A percentile compares a stretch with the other conserved stretches of the same genome.
These are phyloP conservation scores for Cynara cardunculus DNA, from an alignment of 129 eudicot species.

Conservation along the genomic window DNA sequence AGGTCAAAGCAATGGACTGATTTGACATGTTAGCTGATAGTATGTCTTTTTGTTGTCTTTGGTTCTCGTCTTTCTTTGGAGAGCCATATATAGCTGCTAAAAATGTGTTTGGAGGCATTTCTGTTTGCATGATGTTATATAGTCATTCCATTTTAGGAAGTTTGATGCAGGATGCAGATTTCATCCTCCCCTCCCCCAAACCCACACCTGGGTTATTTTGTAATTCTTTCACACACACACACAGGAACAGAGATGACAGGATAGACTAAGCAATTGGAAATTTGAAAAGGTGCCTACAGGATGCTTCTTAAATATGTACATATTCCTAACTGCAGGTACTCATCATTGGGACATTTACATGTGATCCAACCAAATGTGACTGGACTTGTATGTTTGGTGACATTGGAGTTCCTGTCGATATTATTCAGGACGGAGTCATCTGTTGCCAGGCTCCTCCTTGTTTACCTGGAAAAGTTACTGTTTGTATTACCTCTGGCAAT, in stretches of 20 bases:
- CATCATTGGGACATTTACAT: constrained; percentile 76
- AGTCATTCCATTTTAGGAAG: too few relatives aligned
- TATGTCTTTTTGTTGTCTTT: not conserved
- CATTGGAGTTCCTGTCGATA: constrained; percentile 78
- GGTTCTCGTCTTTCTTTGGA: too few relatives aligned
- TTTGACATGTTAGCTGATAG: not conserved
- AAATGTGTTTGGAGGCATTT: too few relatives aligned
- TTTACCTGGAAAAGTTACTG: constrained; percentile 67
- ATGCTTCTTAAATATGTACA: not conserved
- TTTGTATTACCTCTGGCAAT: constrained; percentile 77
- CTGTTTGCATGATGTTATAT: too few relatives aligned
- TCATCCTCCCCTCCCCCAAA: not conserved
- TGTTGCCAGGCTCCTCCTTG: constrained; percentile 75
- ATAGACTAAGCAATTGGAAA: not conserved
- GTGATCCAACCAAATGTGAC: constrained; percentile 53
- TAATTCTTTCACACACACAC: too few relatives aligned
- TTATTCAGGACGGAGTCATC: constrained; percentile 84
- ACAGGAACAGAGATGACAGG: not conserved
- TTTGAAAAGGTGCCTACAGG: not conserved
- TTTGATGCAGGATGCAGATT: not conserved
- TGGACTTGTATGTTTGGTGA: constrained; percentile 97
- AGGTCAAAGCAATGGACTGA: not conserved
- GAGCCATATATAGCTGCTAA: too few relatives aligned
- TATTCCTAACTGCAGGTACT: constrained; percentile 56
- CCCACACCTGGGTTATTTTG: not conserved